A percentile compares a stretch with the other conserved stretches of the same genome.
phyloP scores from a whole-genome alignment of 192 early-diverging fungal genomes.

The Podila minutissima region DNA sequence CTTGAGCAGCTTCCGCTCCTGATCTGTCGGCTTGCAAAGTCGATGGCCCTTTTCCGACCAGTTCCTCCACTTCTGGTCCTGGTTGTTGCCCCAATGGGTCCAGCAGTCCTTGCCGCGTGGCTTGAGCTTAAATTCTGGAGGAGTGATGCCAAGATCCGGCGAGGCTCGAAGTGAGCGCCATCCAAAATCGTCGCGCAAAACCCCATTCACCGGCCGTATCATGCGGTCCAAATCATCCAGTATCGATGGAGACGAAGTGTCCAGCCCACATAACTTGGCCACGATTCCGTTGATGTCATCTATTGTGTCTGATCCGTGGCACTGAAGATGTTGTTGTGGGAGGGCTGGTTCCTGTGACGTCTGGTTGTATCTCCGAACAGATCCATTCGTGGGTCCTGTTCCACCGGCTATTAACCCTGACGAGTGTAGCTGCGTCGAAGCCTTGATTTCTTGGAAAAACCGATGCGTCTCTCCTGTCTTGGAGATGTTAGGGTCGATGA shows the following conservation, averaged over 20 bases:
- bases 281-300: slow-evolving; percentile 40
- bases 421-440: slow-evolving; percentile 6
- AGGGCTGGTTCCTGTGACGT: slow-evolving; percentile 18
- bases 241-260: not conserved
- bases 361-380: slow-evolving; percentile 2
- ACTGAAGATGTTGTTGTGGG: slow-evolving; percentile 36
- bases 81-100: slow-evolving; percentile 24
- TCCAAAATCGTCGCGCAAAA: not conserved
- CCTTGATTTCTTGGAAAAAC: slow-evolving; percentile 45
- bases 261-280: slow-evolving; percentile 18
- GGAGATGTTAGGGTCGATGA: slow-evolving; percentile 47
- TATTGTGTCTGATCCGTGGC: slow-evolving; percentile 40
- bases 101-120: slow-evolving; percentile 25
- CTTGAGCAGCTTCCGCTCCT: slow-evolving; percentile 20
- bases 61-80: slow-evolving; percentile 20
- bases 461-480: slow-evolving; percentile 43
- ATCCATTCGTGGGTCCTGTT: not conserved
- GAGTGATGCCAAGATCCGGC: slow-evolving; percentile 33
- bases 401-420: not conserved
- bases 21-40: slow-evolving; percentile 3
- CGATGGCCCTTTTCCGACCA: slow-evolving; percentile 26
- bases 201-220: not conserved
- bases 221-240: not conserved
- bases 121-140: slow-evolving; percentile 14
- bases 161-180: slow-evolving; percentile 23